These are phyloP conservation scores for Neonectria ditissima DNA, from an alignment of 2,329 filamentous ascomycete species.

Conservation along the genomic window DNA sequence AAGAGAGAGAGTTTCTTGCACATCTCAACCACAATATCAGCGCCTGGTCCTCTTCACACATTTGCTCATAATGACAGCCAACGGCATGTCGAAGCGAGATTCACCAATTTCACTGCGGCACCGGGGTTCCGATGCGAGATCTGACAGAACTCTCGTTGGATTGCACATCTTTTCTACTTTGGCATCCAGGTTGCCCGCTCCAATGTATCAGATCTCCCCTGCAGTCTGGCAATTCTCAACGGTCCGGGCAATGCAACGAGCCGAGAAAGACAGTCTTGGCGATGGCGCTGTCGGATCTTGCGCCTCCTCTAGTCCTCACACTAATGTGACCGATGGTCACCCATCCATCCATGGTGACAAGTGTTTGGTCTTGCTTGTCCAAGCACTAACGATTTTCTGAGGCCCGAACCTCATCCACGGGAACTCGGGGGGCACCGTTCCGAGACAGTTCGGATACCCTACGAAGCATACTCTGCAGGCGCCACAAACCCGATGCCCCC, in stretches of 20 bases:
- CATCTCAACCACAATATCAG: slow-evolving; percentile 15
- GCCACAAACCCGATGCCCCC: slow-evolving; percentile 22
- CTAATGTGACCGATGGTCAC: slow-evolving; percentile 27
- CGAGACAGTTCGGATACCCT: slow-evolving; percentile 10
- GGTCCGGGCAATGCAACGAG: slow-evolving; percentile 39
- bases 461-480: slow-evolving; percentile 16
- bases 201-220: slow-evolving; percentile 37
- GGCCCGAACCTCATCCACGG: slow-evolving; percentile 3
- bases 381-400: slow-evolving; percentile 2
- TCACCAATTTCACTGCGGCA: slow-evolving; percentile 10
- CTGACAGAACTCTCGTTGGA: slow-evolving; percentile 31
- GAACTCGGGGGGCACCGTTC: slow-evolving; percentile 9
- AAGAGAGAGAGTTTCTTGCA: slow-evolving; percentile 20
- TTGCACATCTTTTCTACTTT: slow-evolving; percentile 39
- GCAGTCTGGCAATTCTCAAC: slow-evolving; percentile 43
- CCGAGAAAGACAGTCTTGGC: slow-evolving; percentile 32
- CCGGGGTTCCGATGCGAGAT: slow-evolving; percentile 30
- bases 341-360: slow-evolving; percentile 10
- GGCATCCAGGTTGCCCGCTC: slow-evolving; percentile 24
- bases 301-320: slow-evolving; percentile 20
- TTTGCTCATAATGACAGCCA: slow-evolving; percentile 10
- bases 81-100: slow-evolving; percentile 18
- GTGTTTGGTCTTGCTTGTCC: not conserved
- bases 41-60: slow-evolving; percentile 21
- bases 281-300: slow-evolving; percentile 24